Evolutionary conservation across 2,329 filamentous ascomycete genomes (phyloP), one percentile per base, ranked within the genome.

Genomic region (Colletotrichum sp.): DNA sequence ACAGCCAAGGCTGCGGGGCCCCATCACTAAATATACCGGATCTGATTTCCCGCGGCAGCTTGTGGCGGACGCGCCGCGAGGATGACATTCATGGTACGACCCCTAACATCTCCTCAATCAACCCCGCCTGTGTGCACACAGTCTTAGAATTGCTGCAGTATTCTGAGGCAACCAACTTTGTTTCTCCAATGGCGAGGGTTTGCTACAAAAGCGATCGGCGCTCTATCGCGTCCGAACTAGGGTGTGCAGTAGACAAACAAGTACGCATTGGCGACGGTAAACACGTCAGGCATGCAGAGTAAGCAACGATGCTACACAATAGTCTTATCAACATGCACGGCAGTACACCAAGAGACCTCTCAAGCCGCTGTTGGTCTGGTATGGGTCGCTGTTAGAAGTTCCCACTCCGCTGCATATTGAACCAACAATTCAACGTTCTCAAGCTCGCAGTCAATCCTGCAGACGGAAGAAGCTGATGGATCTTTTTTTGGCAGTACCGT

Each of bases 121-220:
- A 59, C 55, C 55, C 55, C 55, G 24, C 55, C 55, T 28, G 0
- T 0, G 5, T 59, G 55, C 55, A 59, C 28, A 10, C 55, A 26
- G 0, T 28, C 1, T 0, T 59, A 6, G 0, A 0, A 28, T 16
- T 6, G 55, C 3, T 59, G 55, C 55, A 13, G 13, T 10, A 2
- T 10, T 3, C 55, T 28, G 55, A 8, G 1, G 55, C 55, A 16
- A 28, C 55, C 24, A 15, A 16, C 7, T 10, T 28, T 1, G 13
- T 0, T 6, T 59, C 13, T 28, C 55, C 55, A 28, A 59, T 59
- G 24, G 7, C 7, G 16, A 59, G 6, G 26, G 2, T 2, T 9
- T 24, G 55, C 55, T 15, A 6, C 12, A 24, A 13, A 10, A 59
- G 13, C 8, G 55, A 59, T 59, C 55, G 15, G 9, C 55, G 16